phyloP scores from a whole-genome alignment of 2,329 filamentous ascomycete species.

The Chrysoporthe cubensis region DNA sequence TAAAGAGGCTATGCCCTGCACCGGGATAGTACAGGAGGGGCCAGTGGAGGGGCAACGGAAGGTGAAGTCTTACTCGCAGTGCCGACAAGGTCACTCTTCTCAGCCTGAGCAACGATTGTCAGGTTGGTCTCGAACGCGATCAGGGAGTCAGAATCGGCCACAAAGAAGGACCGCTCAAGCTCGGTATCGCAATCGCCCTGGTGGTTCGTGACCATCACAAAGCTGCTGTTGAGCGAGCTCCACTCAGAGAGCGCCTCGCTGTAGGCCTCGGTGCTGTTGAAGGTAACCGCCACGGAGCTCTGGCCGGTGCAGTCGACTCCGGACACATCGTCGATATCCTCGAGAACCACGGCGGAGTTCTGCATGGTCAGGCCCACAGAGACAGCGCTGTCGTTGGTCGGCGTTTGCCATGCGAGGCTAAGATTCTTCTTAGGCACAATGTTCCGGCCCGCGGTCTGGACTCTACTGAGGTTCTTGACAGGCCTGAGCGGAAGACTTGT shows the following conservation, averaged over 20 bases:
- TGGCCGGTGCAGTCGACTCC: conserved; percentile 59
- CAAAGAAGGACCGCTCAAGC: conserved; percentile 33
- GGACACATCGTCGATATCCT: conserved; percentile 49
- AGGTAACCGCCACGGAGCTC: conserved; percentile 44
- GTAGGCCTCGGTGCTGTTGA: conserved; percentile 30
- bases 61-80: conserved; percentile 30
- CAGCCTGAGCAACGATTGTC: conserved; percentile 30
- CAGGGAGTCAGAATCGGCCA: conserved; percentile 30
- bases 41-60: not conserved
- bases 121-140: conserved; percentile 25
- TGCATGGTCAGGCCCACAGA: conserved; percentile 57
- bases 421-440: conserved; percentile 23
- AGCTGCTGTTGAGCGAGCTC: conserved; percentile 29
- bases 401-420: conserved; percentile 25
- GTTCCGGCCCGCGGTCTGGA: conserved; percentile 16
- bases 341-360: conserved; percentile 32
- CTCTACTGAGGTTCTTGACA: not conserved
- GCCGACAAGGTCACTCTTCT: conserved; percentile 33
- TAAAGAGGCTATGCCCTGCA: not conserved
- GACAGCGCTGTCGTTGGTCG: conserved; percentile 49
- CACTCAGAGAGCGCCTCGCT: conserved; percentile 31
- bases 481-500: conserved; percentile 22
- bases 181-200: conserved; percentile 31
- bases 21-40: not conserved
- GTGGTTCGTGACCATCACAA: conserved; percentile 34